Percentiles rank a stretch among this genome's conserved stretches.
phyloP scores from a whole-genome alignment of 257 asterid species.

The Primulina eburnea region DNA sequence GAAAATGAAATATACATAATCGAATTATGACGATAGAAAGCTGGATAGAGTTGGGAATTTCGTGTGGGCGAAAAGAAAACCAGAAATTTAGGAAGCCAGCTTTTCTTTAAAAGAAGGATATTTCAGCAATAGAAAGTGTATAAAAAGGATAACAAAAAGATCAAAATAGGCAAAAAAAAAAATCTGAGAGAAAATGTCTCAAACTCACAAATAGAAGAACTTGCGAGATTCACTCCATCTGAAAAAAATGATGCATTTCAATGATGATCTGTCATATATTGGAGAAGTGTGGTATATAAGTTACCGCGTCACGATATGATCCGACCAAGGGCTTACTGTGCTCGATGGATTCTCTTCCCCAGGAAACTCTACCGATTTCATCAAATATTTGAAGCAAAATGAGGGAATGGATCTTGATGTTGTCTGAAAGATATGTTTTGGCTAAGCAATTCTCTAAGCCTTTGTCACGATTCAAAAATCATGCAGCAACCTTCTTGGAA shows the following conservation, averaged over 20 bases:
- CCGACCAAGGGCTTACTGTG: neutral
- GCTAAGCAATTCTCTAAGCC: neutral
- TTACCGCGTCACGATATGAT: neutral
- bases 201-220: neutral
- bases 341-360: neutral
- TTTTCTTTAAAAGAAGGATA: neutral
- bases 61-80: no score
- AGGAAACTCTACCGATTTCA: neutral
- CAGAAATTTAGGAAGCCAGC: no score
- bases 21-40: no score
- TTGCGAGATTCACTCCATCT: neutral
- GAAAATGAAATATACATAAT: no score
- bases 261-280: no score
- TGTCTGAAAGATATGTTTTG: neutral
- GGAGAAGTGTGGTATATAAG: neutral
- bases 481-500: conserved; percentile 86
- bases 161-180: no score
- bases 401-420: neutral
- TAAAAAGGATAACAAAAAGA: neutral
- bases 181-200: neutral
- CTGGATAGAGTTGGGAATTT: no score
- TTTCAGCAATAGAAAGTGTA: neutral
- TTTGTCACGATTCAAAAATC: conserved; percentile 27
- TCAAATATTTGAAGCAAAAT: neutral
- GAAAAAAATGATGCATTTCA: neutral